Conservation (phyloP, 768 basidiomycete species). For the Tulasnella sp. region DNA sequence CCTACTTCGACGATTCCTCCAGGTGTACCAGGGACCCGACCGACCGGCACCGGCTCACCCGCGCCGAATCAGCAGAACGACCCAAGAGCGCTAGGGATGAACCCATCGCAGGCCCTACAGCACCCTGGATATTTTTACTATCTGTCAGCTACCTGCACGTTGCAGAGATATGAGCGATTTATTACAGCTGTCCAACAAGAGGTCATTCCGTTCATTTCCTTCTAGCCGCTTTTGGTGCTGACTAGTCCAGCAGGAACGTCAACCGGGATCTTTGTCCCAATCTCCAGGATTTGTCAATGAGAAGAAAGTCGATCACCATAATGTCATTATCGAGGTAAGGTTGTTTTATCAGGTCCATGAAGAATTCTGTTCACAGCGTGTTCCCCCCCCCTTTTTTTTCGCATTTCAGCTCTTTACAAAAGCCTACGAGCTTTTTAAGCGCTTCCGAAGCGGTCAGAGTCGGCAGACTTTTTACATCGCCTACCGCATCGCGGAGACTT, state of each 20-base stretch:
- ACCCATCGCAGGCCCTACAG: conserved; percentile 78
- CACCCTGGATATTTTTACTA: conserved; percentile 93
- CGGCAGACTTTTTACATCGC: conserved; percentile 89
- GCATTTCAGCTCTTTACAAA: conserved; percentile 76
- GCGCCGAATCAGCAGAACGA: conserved; percentile 40
- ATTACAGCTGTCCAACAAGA: conserved; percentile 54
- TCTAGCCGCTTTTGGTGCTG: background rate
- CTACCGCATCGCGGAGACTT: conserved; percentile 82
- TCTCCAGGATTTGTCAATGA: conserved; percentile 83
- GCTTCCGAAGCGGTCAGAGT: conserved; percentile 58
- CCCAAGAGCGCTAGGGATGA: conserved; percentile 60
- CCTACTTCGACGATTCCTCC: conserved; percentile 31
- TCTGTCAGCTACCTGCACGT: conserved; percentile 80
- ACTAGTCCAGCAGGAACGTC: conserved; percentile 30
- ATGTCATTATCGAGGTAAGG: conserved; percentile 74
- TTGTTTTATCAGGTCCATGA: background rate
- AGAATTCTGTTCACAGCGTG: background rate
- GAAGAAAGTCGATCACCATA: conserved; percentile 85
- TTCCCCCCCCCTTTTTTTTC: background rate
- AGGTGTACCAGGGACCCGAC: conserved; percentile 12
- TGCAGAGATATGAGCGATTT: conserved; percentile 67
- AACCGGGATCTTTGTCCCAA: conserved; percentile 38
- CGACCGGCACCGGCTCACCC: conserved; percentile 44
- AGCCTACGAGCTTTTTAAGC: conserved; percentile 90
- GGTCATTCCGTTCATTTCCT: conserved; percentile 38